Evolutionary conservation across 2,329 filamentous ascomycete species (phyloP), one percentile per base, ranked within the genome.

Genomic region (Gaeumannomyces sp.): DNA sequence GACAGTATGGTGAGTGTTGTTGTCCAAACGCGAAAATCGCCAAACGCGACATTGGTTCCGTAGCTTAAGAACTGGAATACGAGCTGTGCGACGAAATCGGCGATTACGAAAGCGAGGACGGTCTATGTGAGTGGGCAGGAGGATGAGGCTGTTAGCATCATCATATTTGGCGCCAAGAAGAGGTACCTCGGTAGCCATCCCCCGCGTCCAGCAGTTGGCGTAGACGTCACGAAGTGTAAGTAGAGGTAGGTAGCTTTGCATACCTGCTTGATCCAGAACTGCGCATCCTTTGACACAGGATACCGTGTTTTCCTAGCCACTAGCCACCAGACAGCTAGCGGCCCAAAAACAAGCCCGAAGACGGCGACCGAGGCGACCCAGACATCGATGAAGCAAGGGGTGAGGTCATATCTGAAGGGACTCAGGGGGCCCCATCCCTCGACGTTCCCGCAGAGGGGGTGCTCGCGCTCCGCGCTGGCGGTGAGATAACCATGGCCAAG

Each of bases 381-480:
- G 28, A 96, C 86, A 75, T 99, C 96, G 72, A 98, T 88, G 74
- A 99, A 99, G 80, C 95, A 99, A 57, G 95, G 94, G 22, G 95
- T 98, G 72, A 99, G 93, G 79, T 99, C 95, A 77, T 92, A 97
- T 75, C 94, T 85, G 70, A 88, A 83, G 50, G 89, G 88, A 77
- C 93, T 97, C 74, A 99, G 75, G 28, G 95, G 95, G 1, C 96
- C 96, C 95, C 95, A 99, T 72, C 95, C 96, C 78, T 98, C 94
- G 64, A 83, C 81, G 77, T 97, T 95, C 75, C 90, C 87, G 79
- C 94, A 98, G 76, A 97, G 81, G 65, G 91, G 87, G 75, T 96
- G 90, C 69, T 79, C 78, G 72, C 80, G 79, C 35, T 75, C 67
- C 64, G 75, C 71, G 35, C 78, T 76, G n/a, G 81, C 77, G 66